These are phyloP conservation scores for Ophiostoma sp. DNA, from an alignment of 2,329 filamentous ascomycete genomes.

Conservation along the genomic window DNA sequence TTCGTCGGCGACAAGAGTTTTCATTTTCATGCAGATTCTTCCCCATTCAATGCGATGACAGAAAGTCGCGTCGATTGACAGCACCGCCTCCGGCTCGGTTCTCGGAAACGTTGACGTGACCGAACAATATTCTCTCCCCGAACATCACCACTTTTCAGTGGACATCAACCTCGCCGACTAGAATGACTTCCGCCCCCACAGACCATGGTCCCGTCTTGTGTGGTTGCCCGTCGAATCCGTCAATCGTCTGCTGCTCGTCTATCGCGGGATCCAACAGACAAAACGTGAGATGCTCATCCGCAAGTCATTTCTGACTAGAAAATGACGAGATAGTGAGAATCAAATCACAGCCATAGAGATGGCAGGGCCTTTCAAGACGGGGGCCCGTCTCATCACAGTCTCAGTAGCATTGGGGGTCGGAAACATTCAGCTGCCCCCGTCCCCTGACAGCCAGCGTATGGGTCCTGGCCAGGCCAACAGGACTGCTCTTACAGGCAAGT, in stretches of 20 bases:
- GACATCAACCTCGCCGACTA: background rate
- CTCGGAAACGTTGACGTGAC: background rate
- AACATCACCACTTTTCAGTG: background rate
- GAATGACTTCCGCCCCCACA: background rate
- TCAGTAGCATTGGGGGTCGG: background rate
- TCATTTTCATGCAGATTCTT: background rate
- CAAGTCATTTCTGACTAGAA: background rate
- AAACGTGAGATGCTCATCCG: background rate
- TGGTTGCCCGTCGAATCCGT: background rate
- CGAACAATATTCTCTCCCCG: background rate
- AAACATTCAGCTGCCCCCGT: background rate
- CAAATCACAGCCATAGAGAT: background rate
- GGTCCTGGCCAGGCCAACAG: background rate
- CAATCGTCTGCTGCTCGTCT: background rate
- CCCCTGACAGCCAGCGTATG: background rate
- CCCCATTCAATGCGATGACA: background rate
- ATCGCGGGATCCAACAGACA: background rate
- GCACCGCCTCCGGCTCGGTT: background rate
- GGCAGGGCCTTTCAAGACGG: background rate
- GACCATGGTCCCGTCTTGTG: background rate
- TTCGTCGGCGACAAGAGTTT: background rate
- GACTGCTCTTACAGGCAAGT: background rate
- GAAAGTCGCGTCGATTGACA: background rate
- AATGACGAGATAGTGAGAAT: background rate
- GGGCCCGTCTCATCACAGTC: slow-evolving; percentile 4